phyloP scores from a whole-genome alignment of 306 rosid genomes.

The Prunus mongolica region DNA sequence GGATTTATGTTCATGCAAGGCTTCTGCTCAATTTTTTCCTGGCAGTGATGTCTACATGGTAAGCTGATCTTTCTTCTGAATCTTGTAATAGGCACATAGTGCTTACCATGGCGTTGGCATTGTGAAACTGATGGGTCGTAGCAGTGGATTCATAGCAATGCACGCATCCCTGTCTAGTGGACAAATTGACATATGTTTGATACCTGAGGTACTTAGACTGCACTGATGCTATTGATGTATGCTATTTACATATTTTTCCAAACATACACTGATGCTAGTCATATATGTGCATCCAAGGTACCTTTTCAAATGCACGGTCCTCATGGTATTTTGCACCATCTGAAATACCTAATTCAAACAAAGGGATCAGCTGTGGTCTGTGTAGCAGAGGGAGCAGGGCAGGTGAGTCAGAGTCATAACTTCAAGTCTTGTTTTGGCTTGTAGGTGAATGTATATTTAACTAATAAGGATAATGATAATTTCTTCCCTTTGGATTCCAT shows the following conservation, averaged over 20 bases:
- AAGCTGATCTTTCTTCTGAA: constrained; percentile 21
- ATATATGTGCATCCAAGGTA: constrained; percentile 49
- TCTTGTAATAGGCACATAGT: constrained; percentile 79
- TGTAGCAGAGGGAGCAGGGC: constrained; percentile 98
- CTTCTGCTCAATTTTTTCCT: not conserved
- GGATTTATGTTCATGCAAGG: not conserved
- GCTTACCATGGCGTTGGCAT: constrained; percentile 96
- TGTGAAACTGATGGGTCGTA: constrained; percentile 98
- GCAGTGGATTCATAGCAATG: constrained; percentile 99
- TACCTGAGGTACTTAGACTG: constrained; percentile 76
- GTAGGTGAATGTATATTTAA: not conserved
- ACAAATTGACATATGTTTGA: constrained; percentile 87
- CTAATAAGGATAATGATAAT: not conserved
- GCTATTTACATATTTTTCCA: constrained; percentile 6
- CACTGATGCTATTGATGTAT: constrained; percentile 15
- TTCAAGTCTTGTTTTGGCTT: not conserved
- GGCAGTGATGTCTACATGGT: constrained; percentile 7
- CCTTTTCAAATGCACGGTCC: constrained; percentile 80
- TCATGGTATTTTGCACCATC: constrained; percentile 80
- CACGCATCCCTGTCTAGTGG: constrained; percentile 96
- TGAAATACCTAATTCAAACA: constrained; percentile 76
- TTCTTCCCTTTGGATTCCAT: not conserved
- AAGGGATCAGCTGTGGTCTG: constrained; percentile 97
- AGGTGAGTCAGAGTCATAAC: constrained; percentile 46
- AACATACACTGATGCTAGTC: constrained; percentile 9